Evolutionary conservation across 2,329 filamentous ascomycete genomes (phyloP), one percentile per base, ranked within the genome.

Genomic region (Plectosphaerella plurivora): DNA sequence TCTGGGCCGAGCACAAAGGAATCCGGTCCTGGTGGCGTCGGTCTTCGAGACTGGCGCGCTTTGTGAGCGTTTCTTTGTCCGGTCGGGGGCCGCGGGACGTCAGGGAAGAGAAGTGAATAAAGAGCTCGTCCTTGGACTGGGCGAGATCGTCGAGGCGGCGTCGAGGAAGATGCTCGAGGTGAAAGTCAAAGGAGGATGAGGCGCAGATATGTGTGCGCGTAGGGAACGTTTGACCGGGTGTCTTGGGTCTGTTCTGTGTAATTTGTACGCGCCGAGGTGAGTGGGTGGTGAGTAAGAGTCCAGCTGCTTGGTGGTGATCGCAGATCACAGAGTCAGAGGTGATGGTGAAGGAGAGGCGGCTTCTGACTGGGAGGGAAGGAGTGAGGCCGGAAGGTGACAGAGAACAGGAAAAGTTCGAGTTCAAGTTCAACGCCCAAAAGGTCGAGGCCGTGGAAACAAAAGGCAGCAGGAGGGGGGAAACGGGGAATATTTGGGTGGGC

Each of bases 391-490:
- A 22, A 46, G 44, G 45, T 41, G 15, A 25, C 18, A 48, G 25
- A 28, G 25, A 18, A 35, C n/a, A 5, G 9, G 50, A 16, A 44
- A 48, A 5, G 9, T 51, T 28, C 47, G 53, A 50, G 39, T 47
- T 54, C 51, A 56, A 53, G 61, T 59, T 51, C 55, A 66, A 64
- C 59, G 63, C 50, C 64, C 63, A 63, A 66, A 59, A 61, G 58
- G 58, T 54, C 56, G 49, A 52, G 49, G 57, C 28, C 11, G 52
- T 55, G 51, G 53, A 51, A 59, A 59, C 49, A 57, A 62, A 53
- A 18, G 55, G 49, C 42, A 48, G 56, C 56, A 57, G 57, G 57
- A 55, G 50, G 49, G 45, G 57, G 55, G 52, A 57, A 49, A 50
- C 47, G 55, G 49, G 55, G 45, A 52, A 52, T 37, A 44, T 50